Evolutionary conservation across 495 filamentous ascomycete species (phyloP).

Genomic region (Penicillium odoratum): DNA sequence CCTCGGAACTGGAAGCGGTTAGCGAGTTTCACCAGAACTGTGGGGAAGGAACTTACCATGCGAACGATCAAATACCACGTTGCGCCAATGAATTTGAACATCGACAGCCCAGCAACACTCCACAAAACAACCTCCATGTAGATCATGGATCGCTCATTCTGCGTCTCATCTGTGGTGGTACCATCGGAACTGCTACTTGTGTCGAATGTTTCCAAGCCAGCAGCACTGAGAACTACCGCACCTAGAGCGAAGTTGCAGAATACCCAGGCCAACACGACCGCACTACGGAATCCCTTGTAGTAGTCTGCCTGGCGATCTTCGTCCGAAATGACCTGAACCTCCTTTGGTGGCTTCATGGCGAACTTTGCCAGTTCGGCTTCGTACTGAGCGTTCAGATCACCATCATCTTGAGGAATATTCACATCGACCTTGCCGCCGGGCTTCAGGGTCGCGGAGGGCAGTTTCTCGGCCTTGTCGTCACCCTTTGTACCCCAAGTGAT

Average conservation of each 20-base stretch:
- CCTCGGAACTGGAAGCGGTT: constrained; percentile 49
- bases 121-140: constrained; percentile 92
- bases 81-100: constrained; percentile 88
- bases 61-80: constrained; percentile 94
- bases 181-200: constrained; percentile 20
- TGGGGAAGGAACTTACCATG: constrained; percentile 51
- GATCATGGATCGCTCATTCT: constrained; percentile 60
- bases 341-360: constrained; percentile 65
- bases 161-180: constrained; percentile 39
- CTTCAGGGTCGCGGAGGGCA: constrained; percentile 79
- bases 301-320: constrained; percentile 93
- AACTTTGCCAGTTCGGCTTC: constrained; percentile 82
- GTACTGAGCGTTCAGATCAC: constrained; percentile 89
- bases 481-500: constrained; percentile 98
- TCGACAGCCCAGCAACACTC: constrained; percentile 82
- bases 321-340: constrained; percentile 58
- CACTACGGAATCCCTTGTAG: constrained; percentile 91
- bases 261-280: constrained; percentile 94
- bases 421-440: constrained; percentile 92
- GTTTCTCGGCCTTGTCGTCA: constrained; percentile 83
- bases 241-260: constrained; percentile 89
- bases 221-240: constrained; percentile 83
- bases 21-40: background rate
- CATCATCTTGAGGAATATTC: constrained; percentile 83
- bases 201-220: constrained; percentile 70